These are phyloP conservation scores for Phytophthora pinifolia DNA, from an alignment of 352 stramenopile genomes.

Conservation along the genomic window DNA sequence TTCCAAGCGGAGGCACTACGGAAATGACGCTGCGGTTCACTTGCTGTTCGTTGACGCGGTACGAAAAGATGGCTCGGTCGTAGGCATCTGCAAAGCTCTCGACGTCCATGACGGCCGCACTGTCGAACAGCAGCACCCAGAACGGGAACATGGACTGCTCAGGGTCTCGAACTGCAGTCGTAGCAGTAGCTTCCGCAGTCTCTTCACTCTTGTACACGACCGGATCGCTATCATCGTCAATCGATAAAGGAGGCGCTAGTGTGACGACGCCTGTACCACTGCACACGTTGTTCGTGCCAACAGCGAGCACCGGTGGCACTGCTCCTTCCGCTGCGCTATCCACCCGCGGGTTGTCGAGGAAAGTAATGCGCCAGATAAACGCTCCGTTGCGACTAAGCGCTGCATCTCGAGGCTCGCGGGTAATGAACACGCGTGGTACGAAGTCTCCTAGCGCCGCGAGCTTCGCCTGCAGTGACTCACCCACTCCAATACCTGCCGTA, in stretches of 20 bases:
- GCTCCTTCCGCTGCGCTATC: not conserved
- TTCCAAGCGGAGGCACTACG: slow-evolving; percentile 44
- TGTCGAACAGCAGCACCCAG: slow-evolving; percentile 80
- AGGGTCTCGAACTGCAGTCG: slow-evolving; percentile 8
- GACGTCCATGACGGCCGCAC: slow-evolving; percentile 48
- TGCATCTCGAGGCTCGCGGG: slow-evolving; percentile 35
- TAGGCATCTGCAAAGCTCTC: slow-evolving; percentile 60
- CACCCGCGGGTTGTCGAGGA: slow-evolving; percentile 41
- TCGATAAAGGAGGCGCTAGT: slow-evolving; percentile 32
- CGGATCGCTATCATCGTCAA: slow-evolving; percentile 49
- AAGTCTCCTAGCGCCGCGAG: slow-evolving; percentile 31
- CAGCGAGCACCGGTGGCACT: slow-evolving; percentile 19
- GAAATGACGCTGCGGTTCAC: slow-evolving; percentile 38
- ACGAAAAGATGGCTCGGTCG: slow-evolving; percentile 46
- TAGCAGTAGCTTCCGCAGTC: slow-evolving; percentile 15
- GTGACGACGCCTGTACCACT: slow-evolving; percentile 33
- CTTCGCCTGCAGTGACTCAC: slow-evolving; percentile 63
- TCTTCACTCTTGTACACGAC: slow-evolving; percentile 38
- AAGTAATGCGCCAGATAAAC: slow-evolving; percentile 74
- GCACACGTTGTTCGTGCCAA: slow-evolving; percentile 45
- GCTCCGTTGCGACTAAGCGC: slow-evolving; percentile 37
- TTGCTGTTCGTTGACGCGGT: slow-evolving; percentile 31
- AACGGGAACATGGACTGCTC: slow-evolving; percentile 70
- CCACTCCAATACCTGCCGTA: slow-evolving; percentile 39
- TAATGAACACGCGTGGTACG: slow-evolving; percentile 49